phyloP scores from a whole-genome alignment of 768 basidiomycete genomes.

The Tulasnella sp. region DNA sequence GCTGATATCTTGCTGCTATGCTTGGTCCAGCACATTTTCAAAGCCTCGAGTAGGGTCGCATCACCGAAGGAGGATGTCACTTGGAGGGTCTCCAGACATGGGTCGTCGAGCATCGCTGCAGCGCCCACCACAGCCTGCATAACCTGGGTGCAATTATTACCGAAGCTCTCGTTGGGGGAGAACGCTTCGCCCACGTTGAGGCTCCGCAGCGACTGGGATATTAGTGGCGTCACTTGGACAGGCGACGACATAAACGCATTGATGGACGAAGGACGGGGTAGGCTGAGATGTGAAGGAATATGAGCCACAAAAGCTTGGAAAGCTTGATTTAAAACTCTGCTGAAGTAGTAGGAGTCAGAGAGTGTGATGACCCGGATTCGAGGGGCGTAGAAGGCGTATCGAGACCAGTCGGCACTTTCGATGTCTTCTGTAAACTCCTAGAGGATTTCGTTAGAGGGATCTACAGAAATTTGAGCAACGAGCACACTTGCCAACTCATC shows the following conservation, averaged over 20 bases:
- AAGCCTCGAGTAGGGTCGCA: too few relatives aligned
- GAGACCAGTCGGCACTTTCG: neutral
- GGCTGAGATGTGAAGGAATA: neutral
- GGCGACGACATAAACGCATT: neutral
- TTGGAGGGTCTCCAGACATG: too few relatives aligned
- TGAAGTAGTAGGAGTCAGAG: neutral
- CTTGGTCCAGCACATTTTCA: too few relatives aligned
- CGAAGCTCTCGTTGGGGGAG: neutral
- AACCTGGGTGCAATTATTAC: too few relatives aligned
- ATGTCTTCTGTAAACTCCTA: neutral
- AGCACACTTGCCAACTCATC: neutral
- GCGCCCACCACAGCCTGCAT: too few relatives aligned
- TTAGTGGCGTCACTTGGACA: neutral
- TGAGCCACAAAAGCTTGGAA: neutral
- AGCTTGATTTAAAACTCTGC: neutral
- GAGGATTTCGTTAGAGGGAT: neutral
- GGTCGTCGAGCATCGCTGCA: too few relatives aligned
- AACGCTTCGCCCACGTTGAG: neutral
- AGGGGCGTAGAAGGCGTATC: neutral
- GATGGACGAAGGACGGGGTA: neutral
- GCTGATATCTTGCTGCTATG: too few relatives aligned
- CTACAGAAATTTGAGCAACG: neutral
- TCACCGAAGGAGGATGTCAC: too few relatives aligned
- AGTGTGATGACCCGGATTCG: neutral
- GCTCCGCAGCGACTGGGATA: neutral